Base-by-base conservation (phyloP, 257 asterid genomes). In the Forsythia suspensa region DNA sequence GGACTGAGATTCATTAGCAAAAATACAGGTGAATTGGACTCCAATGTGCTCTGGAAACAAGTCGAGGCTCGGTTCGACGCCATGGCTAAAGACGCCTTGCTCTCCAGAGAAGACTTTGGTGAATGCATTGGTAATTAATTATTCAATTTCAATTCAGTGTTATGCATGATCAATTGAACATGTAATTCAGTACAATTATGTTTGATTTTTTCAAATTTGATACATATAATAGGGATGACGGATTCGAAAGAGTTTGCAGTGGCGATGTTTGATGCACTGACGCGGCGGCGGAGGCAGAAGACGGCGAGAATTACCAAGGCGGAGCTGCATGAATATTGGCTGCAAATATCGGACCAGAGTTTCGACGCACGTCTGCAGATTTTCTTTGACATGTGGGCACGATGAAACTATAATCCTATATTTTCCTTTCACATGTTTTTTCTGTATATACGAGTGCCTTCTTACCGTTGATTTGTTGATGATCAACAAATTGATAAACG, bases 291-390 rank as follows among this genome's bases (percentile, higher is more conserved):
- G 84, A 65, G 94, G 76, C 96, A 89, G 87, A 91, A 83, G 75
- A 75, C 86, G 18, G 88, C 82, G 36, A 85, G 74, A 79, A 85
- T 94, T 77, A 92, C 89, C 5, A 92, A 92, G 87, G 89, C 87
- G 76, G 97, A 91, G 89, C 87, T 94, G 83, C 93, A 86, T 74
- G 97, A 94, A 8, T 91, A 90, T 81, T 94, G 98, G 98, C 84
- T 87, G 42, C 96, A 91, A 83, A 88, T 94, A 79, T 92, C 98
- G 44, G 96, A 92, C 84, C 88, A 87, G 75, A 94, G 97, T 73
- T 94, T 94, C 76, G 98, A 94, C 81, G 96, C 97, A 44, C 94
- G 98, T 67, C 96, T 94, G 39, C 98, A 94, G 82, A 94, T 94
- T 84, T 94, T 94, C 93, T 94, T 94, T 52, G 98, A 94, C 88